Evolutionary conservation across 257 asterid genomes (phyloP), one percentile per base, ranked within the genome.

Genomic region (Petrea volubilis): DNA sequence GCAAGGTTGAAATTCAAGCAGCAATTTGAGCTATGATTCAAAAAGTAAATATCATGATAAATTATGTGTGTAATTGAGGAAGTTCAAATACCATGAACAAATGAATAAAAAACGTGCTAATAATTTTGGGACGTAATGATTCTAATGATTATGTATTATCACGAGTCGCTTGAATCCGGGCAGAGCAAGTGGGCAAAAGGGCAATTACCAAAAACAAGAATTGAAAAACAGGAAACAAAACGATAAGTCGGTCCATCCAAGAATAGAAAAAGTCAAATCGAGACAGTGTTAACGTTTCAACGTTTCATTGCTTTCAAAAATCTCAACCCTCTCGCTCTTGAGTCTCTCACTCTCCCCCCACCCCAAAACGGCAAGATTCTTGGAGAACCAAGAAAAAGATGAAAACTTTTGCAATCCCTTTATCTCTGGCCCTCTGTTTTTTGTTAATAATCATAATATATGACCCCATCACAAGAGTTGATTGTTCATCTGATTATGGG

Each of bases 401-500:
- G 84, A 67, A 64, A 73, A 10, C 29, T 70, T 74, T 60, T 6
- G 70, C 73, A 28, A 65, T 10, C 65, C 55, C 75, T 66, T 27
- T 79, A 28, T 52, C 60, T 59, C 25, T 60, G 36, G 43, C 61
- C 60, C 70, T 74, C 40, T 36, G 4, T 52, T 29, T 70, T 74
- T 51, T 50, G 33, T 59, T 60, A 15, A n/a, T n/a, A n/a, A n/a
- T n/a, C n/a, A n/a, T n/a, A n/a, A 62, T 71, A 15, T 57, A 7
- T 20, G 59, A 31, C 13, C 75, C 73, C 57, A 36, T 55, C 5
- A 7, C 23, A 53, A 59, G 27, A 59, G 79, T 57, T 66, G 34
- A 67, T 25, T 79, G 68, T 27, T 73, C 80, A 38, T 38, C 76
- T 17, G 64, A 50, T 17, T 12, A 52, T 36, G 67, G 29, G 17